phyloP scores from a whole-genome alignment of 1,284 basidiomycete genomes.

The Microbotryomycetes sp. region DNA sequence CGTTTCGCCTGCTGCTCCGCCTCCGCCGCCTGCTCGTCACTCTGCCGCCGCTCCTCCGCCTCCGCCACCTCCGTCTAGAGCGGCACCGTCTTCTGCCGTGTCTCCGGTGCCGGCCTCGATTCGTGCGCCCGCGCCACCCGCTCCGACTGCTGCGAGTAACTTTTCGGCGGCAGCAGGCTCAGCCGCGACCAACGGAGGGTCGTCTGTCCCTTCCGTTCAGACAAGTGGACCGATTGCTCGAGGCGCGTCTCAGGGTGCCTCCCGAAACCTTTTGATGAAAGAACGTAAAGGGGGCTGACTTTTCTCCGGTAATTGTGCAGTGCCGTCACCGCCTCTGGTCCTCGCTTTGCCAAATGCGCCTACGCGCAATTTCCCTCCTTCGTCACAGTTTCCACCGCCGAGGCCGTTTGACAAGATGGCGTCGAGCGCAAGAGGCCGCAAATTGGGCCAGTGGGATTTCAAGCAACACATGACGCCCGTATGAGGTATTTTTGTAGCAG shows the following conservation, averaged over 20 bases:
- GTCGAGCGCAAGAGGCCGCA: constrained; percentile 1
- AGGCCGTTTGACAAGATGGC: constrained; percentile 21
- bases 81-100: constrained; percentile 6
- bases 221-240: not conserved
- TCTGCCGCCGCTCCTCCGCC: not conserved
- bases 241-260: not conserved
- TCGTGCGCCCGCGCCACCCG: not conserved
- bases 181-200: no score
- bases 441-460: constrained; percentile 23
- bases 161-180: no score
- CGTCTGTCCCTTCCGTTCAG: not conserved
- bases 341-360: constrained; percentile 28
- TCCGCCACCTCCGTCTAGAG: not conserved
- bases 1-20: not conserved
- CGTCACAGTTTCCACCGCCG: constrained; percentile 23
- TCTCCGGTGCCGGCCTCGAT: not conserved
- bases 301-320: constrained; percentile 1
- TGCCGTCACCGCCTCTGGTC: constrained; percentile 16
- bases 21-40: not conserved
- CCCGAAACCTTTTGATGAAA: no score
- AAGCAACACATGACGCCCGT: constrained; percentile 14
- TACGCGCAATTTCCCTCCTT: constrained; percentile 23
- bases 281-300: no score
- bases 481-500: no score
- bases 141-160: not conserved